Percentiles rank a stretch among this genome's conserved stretches.
These are phyloP conservation scores for Sabuloglossum arenarium DNA, from an alignment of 495 filamentous ascomycete species.

Conservation along the genomic window DNA sequence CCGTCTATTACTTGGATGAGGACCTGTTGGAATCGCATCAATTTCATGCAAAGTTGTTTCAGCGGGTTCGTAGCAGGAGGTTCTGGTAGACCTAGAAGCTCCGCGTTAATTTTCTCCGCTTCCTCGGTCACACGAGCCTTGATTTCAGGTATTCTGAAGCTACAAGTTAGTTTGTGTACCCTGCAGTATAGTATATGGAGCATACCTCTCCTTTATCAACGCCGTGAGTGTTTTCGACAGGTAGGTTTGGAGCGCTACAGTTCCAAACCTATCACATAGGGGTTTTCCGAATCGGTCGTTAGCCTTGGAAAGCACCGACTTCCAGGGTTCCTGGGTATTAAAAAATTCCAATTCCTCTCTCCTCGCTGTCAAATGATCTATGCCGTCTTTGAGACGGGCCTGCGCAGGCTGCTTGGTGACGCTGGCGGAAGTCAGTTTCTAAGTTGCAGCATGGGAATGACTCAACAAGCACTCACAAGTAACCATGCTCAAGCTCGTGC, in stretches of 20 bases:
- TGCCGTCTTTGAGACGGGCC: conserved; percentile 15
- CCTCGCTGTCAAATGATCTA: conserved; percentile 19
- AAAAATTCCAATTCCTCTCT: conserved; percentile 21
- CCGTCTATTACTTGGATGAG: not conserved
- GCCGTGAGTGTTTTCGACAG: conserved; percentile 19
- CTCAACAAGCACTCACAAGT: conserved; percentile 11
- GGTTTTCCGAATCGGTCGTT: conserved; percentile 18
- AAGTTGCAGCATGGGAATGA: not conserved
- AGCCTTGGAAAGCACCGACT: conserved; percentile 11
- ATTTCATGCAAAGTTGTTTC: not conserved
- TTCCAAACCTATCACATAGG: not conserved
- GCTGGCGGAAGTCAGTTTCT: not conserved
- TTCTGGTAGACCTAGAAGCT: conserved; percentile 2
- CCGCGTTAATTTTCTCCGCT: not conserved
- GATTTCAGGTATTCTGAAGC: conserved; percentile 2
- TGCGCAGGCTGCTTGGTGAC: conserved; percentile 26
- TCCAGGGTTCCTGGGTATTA: conserved; percentile 17
- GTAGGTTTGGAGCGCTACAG: conserved; percentile 14
- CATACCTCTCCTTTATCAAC: conserved; percentile 12
- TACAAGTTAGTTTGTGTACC: not conserved
- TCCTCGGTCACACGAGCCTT: not conserved
- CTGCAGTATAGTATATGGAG: not conserved
- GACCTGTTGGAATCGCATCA: not conserved
- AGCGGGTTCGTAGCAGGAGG: not conserved
- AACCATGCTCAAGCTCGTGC: conserved; percentile 20